Base-by-base conservation (phyloP, 495 filamentous ascomycete genomes). In the Penicillium soppii region DNA sequence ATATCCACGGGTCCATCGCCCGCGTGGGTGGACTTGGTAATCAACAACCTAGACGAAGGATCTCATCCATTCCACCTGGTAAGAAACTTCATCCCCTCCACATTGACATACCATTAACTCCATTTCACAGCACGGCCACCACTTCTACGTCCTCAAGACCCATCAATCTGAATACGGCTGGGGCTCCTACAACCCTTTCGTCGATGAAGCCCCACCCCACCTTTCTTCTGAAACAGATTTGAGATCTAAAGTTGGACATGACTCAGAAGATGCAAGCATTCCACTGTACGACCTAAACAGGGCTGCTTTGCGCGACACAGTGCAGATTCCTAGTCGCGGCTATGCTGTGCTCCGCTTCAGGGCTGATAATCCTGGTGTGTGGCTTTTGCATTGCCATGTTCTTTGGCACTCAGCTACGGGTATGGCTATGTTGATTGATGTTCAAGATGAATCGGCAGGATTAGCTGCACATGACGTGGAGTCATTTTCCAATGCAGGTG, bases 71-170 rank as follows among this genome's bases (percentile, higher is more conserved):
- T 80, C 50, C 78, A 81, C 55, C 36, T 80, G 36, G 74, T 77
- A 63, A 20, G 56, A 49, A 38, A 26, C 7, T 15, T 7, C 19
- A 33, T 8, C 41, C 5, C 35, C 19, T 27, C 8, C n/a, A 7
- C 8, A 4, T 43, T 12, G 5, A 15, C 13, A 25, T 38, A 5
- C 2, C 26, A 13, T 40, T 40, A 42, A 40, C 26, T 85, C 72
- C 86, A 41, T 20, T 39, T 17, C 5, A 1, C 19, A 91, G 40
- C 91, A 95, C 73, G 90, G 90, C 4, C 89, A 95, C 70, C 80
- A 86, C 58, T 94, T 92, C 71, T 91, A 92, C 61, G 74, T 90
- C 13, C 72, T 89, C 12, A 67, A 71, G 20, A 75, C 83, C 3
- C 56, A 68, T 39, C 41, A 67, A 47, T 43, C 66, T 5, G 23